phyloP scores from a whole-genome alignment of 768 basidiomycete genomes.

The Suillus cothurnatus region DNA sequence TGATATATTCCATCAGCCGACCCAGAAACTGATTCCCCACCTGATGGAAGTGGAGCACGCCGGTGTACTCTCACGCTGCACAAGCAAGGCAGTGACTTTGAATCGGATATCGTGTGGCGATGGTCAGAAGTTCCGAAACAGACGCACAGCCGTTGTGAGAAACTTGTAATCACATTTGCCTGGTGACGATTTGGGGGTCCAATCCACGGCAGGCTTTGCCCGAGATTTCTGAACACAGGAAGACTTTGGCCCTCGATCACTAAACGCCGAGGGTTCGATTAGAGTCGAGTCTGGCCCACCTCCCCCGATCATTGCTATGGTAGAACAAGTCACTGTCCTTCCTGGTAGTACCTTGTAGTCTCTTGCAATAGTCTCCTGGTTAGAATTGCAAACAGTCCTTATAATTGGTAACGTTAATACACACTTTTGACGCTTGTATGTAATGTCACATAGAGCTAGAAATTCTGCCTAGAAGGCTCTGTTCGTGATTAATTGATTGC shows the following conservation, averaged over 20 bases:
- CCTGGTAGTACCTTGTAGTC: background rate
- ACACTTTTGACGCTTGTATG: background rate
- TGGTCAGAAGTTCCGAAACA: conserved; percentile 11
- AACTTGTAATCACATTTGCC: background rate
- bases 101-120: conserved; percentile 10
- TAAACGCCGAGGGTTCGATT: background rate
- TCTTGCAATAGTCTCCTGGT: background rate
- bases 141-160: background rate
- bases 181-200: conserved; percentile 1
- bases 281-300: background rate
- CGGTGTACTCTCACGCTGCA: conserved; percentile 15
- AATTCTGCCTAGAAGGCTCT: background rate
- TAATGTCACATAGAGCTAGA: background rate
- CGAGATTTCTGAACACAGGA: background rate
- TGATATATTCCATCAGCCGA: conserved; percentile 14
- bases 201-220: background rate
- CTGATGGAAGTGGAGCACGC: background rate
- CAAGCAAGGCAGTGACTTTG: conserved; percentile 12
- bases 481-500: too few relatives aligned
- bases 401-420: background rate
- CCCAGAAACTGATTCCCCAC: background rate
- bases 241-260: background rate
- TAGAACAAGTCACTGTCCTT: background rate
- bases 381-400: background rate
- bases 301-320: background rate